Evolutionary conservation across 495 filamentous ascomycete genomes (phyloP).

Genomic region (Podospora appendiculata): DNA sequence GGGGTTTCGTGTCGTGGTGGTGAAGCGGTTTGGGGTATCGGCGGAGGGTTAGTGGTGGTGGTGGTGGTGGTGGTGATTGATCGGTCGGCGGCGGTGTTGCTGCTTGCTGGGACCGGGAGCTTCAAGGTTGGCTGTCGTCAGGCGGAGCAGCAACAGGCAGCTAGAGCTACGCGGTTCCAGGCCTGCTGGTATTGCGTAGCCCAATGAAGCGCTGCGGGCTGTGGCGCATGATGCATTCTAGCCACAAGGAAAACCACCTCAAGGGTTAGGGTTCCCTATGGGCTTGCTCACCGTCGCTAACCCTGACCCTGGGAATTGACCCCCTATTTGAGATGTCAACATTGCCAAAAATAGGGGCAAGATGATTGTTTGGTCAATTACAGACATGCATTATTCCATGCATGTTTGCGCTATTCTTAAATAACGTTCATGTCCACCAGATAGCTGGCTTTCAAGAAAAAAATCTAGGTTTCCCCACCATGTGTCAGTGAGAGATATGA

Average conservation of each 20-base stretch:
- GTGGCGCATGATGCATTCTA: neutral
- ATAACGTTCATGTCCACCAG: too few relatives aligned
- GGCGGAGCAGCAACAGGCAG: neutral
- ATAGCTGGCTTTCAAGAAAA: too few relatives aligned
- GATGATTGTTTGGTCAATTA: too few relatives aligned
- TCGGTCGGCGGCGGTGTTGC: neutral
- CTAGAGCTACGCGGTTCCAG: neutral
- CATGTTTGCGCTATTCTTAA: too few relatives aligned
- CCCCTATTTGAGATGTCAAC: neutral
- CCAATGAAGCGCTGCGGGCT: neutral
- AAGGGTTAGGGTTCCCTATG: neutral
- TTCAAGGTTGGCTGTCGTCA: neutral
- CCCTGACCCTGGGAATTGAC: neutral
- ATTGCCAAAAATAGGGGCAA: neutral
- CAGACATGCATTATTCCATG: too few relatives aligned
- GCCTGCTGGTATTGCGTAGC: too few relatives aligned
- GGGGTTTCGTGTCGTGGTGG: too few relatives aligned
- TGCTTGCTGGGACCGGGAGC: neutral
- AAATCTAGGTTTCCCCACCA: too few relatives aligned
- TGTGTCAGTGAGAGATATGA: too few relatives aligned
- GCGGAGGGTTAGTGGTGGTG: neutral
- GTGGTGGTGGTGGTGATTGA: neutral
- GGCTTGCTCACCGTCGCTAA: neutral
- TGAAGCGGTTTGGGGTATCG: neutral
- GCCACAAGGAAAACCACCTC: neutral